Percentiles rank a stretch among this genome's conserved stretches.
These are phyloP conservation scores for Collybia sordida DNA, from an alignment of 768 basidiomycete genomes.

Conservation along the genomic window DNA sequence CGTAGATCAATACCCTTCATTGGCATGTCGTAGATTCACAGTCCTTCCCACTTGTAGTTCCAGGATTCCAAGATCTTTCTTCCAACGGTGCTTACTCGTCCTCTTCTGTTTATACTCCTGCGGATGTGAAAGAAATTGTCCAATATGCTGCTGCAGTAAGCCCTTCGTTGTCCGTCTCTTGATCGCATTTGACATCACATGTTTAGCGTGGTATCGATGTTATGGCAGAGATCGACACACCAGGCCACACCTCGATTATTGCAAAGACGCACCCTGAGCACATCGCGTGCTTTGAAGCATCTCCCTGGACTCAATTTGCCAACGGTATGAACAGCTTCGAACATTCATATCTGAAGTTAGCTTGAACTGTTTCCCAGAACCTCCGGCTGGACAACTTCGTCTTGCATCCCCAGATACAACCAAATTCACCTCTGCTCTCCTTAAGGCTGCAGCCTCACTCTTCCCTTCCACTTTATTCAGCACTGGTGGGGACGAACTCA, in stretches of 20 bases:
- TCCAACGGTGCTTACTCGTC: conserved; percentile 67
- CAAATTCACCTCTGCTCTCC: conserved; percentile 57
- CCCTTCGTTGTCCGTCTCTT: conserved; percentile 6
- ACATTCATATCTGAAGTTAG: neutral
- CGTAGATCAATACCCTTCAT: conserved; percentile 71
- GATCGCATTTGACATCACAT: neutral
- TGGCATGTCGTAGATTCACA: conserved; percentile 88
- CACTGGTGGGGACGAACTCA: conserved; percentile 85
- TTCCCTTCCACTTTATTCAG: conserved; percentile 63
- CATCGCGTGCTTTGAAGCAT: conserved; percentile 63
- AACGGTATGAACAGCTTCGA: conserved; percentile 29
- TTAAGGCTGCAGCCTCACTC: conserved; percentile 49
- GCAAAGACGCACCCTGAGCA: conserved; percentile 69
- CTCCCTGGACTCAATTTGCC: conserved; percentile 64
- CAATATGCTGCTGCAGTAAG: conserved; percentile 70
- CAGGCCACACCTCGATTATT: conserved; percentile 79
- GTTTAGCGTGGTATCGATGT: conserved; percentile 73
- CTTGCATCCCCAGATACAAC: conserved; percentile 58
- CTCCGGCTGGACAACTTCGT: conserved; percentile 83
- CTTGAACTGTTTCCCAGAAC: conserved; percentile 40
- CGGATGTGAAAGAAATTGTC: conserved; percentile 60
- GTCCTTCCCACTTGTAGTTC: conserved; percentile 71
- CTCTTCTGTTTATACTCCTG: conserved; percentile 47
- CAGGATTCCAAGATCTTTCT: conserved; percentile 60
- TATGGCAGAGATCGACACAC: conserved; percentile 76